Percentiles rank a stretch among this genome's conserved stretches.
phyloP scores from a whole-genome alignment of 805 yeast species.

The Lipomyces oligophaga region DNA sequence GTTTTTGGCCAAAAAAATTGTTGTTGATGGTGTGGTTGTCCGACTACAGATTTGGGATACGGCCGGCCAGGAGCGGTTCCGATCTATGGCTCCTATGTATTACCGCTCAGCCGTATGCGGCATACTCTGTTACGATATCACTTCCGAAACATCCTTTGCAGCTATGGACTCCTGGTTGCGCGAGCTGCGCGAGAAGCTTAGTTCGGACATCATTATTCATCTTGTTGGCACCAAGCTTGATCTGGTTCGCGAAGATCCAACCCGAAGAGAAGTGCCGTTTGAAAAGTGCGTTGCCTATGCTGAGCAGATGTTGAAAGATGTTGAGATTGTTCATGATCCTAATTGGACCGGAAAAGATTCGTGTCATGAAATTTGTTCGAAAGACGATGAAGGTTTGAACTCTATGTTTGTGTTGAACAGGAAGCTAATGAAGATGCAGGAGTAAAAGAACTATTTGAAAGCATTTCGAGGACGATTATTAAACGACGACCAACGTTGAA shows the following conservation, averaged over 20 bases:
- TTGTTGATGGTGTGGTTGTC: constrained; percentile 36
- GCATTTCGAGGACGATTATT: constrained; percentile 35
- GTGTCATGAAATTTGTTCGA: constrained; percentile 38
- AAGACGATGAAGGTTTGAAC: constrained; percentile 34
- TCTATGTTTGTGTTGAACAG: neutral
- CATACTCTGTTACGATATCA: constrained; percentile 38
- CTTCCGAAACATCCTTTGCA: constrained; percentile 36
- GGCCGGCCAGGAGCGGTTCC: constrained; percentile 94
- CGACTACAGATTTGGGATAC: constrained; percentile 79
- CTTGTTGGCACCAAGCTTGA: constrained; percentile 39
- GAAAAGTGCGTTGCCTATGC: constrained; percentile 38
- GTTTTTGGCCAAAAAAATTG: constrained; percentile 37
- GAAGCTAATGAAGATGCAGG: constrained; percentile 21
- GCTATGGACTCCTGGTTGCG: constrained; percentile 39
- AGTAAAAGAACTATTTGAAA: constrained; percentile 37
- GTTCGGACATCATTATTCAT: constrained; percentile 34
- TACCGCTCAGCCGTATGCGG: constrained; percentile 42
- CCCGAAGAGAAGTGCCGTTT: constrained; percentile 37
- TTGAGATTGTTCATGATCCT: constrained; percentile 15
- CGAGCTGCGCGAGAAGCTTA: constrained; percentile 35
- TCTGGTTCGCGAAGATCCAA: constrained; percentile 36
- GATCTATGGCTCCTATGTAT: constrained; percentile 65
- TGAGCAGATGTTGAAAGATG: constrained; percentile 29
- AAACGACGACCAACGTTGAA: constrained; percentile 31
- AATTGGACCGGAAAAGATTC: constrained; percentile 32